A percentile compares a stretch with the other conserved stretches of the same genome.
Conservation (phyloP, 768 basidiomycete species). For the Botryobasidium botryosum region DNA sequence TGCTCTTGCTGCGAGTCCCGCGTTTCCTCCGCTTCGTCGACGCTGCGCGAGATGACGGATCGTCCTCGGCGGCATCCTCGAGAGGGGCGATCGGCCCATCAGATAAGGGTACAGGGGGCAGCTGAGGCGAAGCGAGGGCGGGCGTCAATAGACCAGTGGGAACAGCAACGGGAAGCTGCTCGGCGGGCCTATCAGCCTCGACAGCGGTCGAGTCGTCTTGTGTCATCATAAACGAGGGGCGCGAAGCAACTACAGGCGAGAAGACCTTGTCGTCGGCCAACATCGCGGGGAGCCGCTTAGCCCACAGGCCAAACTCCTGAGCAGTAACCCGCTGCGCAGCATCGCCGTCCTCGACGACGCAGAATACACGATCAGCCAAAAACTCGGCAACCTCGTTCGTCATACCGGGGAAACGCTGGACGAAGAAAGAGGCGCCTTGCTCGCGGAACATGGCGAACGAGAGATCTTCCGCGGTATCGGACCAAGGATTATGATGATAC, state of each 20-base stretch:
- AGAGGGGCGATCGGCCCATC: neutral
- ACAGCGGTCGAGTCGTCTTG: no score
- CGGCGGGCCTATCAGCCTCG: neutral
- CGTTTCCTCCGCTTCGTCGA: slow-evolving; percentile 69
- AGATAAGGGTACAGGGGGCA: no score
- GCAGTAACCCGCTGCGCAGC: slow-evolving; percentile 35
- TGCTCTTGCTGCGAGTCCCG: slow-evolving; percentile 40
- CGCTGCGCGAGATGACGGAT: slow-evolving; percentile 20
- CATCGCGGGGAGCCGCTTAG: slow-evolving; percentile 59
- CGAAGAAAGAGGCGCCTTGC: slow-evolving; percentile 72
- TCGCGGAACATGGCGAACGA: slow-evolving; percentile 70
- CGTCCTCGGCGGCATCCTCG: slow-evolving; percentile 24
- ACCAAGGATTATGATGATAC: slow-evolving; percentile 98
- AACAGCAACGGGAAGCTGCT: neutral
- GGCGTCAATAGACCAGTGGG: neutral
- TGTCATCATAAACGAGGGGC: no score
- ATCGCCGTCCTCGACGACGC: slow-evolving; percentile 24
- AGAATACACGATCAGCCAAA: slow-evolving; percentile 72
- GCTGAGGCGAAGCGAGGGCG: neutral
- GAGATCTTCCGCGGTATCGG: slow-evolving; percentile 39
- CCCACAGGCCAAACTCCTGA: slow-evolving; percentile 73
- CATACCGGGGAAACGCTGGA: slow-evolving; percentile 82
- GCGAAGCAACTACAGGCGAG: no score
- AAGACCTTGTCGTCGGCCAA: slow-evolving; percentile 22
- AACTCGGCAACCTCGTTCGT: slow-evolving; percentile 72